A percentile compares a stretch with the other conserved stretches of the same genome.
Conservation (phyloP, 352 stramenopile genomes). For the Phytopythium chamaehyphon region DNA sequence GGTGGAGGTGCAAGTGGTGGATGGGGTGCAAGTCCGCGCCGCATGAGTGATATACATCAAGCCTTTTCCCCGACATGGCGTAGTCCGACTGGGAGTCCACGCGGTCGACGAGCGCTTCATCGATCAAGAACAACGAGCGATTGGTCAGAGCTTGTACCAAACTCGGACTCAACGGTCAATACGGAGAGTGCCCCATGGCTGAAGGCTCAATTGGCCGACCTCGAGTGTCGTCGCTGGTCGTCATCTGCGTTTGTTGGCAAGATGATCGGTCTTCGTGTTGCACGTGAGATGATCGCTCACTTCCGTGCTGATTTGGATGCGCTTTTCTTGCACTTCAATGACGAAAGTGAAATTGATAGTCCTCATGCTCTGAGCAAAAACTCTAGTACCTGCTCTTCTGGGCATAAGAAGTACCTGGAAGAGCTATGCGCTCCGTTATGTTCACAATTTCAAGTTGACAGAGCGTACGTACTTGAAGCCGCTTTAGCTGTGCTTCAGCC, state of each 20-base stretch:
- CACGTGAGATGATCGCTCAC: constrained; percentile 82
- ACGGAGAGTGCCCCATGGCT: constrained; percentile 49
- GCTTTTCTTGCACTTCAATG: constrained; percentile 24
- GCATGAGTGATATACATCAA: constrained; percentile 58
- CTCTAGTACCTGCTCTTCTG: constrained; percentile 15
- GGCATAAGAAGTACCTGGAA: constrained; percentile 64
- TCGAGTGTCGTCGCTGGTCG: constrained; percentile 80
- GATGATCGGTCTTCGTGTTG: constrained; percentile 82
- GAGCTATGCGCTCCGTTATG: constrained; percentile 72
- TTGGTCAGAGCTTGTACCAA: constrained; percentile 33
- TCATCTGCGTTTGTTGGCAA: constrained; percentile 86
- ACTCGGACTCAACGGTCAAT: constrained; percentile 22
- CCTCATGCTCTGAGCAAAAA: too few species aligned
- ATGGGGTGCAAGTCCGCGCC: constrained; percentile 14
- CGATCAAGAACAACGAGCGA: constrained; percentile 39
- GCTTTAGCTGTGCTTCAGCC: constrained; percentile 76
- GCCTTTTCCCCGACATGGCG: constrained; percentile 15
- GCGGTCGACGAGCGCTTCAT: constrained; percentile 6
- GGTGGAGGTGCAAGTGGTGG: constrained; percentile 3
- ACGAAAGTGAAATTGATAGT: constrained; percentile 7
- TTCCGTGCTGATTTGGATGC: constrained; percentile 64
- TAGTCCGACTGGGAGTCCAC: constrained; percentile 2
- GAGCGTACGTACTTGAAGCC: constrained; percentile 74
- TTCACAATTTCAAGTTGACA: constrained; percentile 75
- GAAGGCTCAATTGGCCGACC: constrained; percentile 79